These are phyloP conservation scores for Chytridium lagenaria DNA, from an alignment of 371 early-diverging fungal species.

Conservation along the genomic window DNA sequence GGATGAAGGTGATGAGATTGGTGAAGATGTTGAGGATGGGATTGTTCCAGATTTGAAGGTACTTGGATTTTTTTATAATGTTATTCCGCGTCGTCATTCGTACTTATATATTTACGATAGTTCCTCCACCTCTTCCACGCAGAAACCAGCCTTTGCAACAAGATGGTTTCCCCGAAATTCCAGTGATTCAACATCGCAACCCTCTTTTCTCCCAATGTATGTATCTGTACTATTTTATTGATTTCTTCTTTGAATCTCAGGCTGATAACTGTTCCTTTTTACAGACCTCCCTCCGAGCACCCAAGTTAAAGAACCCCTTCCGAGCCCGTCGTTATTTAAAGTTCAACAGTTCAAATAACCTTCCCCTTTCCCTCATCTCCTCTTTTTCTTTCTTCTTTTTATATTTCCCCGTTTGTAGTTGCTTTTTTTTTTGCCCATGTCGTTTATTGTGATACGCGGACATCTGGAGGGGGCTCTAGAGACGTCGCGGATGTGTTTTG, in stretches of 20 bases:
- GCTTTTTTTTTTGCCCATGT: neutral
- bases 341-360: neutral
- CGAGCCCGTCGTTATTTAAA: neutral
- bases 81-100: neutral
- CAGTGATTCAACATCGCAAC: neutral
- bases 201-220: neutral
- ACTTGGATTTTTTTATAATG: neutral
- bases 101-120: neutral
- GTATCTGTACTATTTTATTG: neutral
- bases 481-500: no score
- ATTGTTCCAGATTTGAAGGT: conserved; percentile 8
- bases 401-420: neutral
- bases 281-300: neutral
- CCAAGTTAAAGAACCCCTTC: neutral
- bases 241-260: neutral
- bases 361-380: neutral
- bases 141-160: neutral
- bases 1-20: neutral
- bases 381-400: conserved; percentile 1
- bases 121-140: neutral
- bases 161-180: neutral
- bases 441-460: neutral
- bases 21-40: neutral
- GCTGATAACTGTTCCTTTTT: neutral
- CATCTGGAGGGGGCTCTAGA: no score